Percentiles rank a stretch among this genome's conserved stretches.
Evolutionary conservation across 2,329 filamentous ascomycete genomes (phyloP).

Genomic region (Elsinoe australis): DNA sequence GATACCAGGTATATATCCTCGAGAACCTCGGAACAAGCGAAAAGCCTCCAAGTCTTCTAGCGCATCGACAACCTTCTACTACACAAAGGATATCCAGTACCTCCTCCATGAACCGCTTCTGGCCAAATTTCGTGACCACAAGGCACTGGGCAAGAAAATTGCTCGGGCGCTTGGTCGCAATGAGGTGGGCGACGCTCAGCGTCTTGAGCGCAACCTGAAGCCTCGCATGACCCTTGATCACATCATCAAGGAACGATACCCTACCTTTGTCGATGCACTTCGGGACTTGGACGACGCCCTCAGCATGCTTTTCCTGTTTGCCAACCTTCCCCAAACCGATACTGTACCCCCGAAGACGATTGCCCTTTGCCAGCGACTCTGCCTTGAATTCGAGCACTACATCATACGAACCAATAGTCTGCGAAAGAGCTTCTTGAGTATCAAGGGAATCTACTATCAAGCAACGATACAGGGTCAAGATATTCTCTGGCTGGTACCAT

Average conservation of each 20-base stretch:
- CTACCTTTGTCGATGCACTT: slow-evolving; percentile 89
- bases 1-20: slow-evolving; percentile 72
- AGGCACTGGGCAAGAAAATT: slow-evolving; percentile 96
- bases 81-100: slow-evolving; percentile 95
- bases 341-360: slow-evolving; percentile 93
- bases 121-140: slow-evolving; percentile 93
- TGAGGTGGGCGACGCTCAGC: slow-evolving; percentile 79
- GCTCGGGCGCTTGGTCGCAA: slow-evolving; percentile 82
- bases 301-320: slow-evolving; percentile 95
- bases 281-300: slow-evolving; percentile 93
- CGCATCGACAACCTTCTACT: slow-evolving; percentile 83
- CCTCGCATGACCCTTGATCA: slow-evolving; percentile 89
- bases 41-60: slow-evolving; percentile 90
- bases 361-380: slow-evolving; percentile 84
- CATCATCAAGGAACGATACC: slow-evolving; percentile 95
- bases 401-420: slow-evolving; percentile 85
- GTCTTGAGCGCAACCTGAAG: slow-evolving; percentile 84
- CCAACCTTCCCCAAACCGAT: slow-evolving; percentile 83
- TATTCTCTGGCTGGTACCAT: slow-evolving; percentile 92
- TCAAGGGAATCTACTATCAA: slow-evolving; percentile 99
- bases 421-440: slow-evolving; percentile 92
- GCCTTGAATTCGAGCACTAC: slow-evolving; percentile 96
- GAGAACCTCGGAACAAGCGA: slow-evolving; percentile 93
- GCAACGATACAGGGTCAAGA: slow-evolving; percentile 95
- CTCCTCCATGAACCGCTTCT: slow-evolving; percentile 93